Conservation (phyloP, 805 yeast genomes). For the Wickerhamomyces hampshirensis region DNA sequence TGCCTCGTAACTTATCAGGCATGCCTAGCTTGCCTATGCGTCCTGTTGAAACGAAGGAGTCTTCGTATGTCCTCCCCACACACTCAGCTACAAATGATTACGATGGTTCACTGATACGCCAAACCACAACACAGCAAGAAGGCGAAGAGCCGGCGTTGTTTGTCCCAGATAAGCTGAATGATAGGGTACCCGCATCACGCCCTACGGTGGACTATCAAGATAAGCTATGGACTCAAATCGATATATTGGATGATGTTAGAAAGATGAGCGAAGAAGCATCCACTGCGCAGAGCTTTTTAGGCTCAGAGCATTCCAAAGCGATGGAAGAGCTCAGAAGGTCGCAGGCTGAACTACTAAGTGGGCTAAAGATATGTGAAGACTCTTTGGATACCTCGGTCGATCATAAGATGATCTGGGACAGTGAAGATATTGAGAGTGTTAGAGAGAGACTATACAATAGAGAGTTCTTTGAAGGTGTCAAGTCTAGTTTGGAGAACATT, state of each 20-base stretch:
- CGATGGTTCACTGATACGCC: constrained; percentile 2
- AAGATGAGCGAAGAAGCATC: constrained; percentile 25
- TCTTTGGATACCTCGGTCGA: constrained; percentile 7
- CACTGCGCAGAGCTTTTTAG: constrained; percentile 9
- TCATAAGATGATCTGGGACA: constrained; percentile 16
- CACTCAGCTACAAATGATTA: constrained; percentile 1
- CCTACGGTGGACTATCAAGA: constrained; percentile 69
- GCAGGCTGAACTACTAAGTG: constrained; percentile 8
- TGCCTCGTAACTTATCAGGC: too few species aligned
- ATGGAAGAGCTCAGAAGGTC: constrained; percentile 16
- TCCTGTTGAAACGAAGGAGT: too few species aligned
- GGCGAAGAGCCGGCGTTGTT: neutral
- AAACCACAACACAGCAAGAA: constrained; percentile 1
- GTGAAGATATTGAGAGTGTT: constrained; percentile 27
- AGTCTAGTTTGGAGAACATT: constrained; percentile 45
- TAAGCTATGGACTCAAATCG: constrained; percentile 82
- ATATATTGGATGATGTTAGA: constrained; percentile 75
- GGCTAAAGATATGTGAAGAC: constrained; percentile 20
- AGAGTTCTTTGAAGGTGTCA: constrained; percentile 48
- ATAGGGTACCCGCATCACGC: constrained; percentile 47
- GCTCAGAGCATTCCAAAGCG: constrained; percentile 10
- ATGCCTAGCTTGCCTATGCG: too few species aligned
- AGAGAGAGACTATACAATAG: constrained; percentile 38
- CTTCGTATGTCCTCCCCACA: constrained; percentile 2
- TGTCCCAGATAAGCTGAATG: constrained; percentile 25